Evolutionary conservation across 108 stramenopile species (phyloP).

Genomic region (Fragilariopsis cylindrus): DNA sequence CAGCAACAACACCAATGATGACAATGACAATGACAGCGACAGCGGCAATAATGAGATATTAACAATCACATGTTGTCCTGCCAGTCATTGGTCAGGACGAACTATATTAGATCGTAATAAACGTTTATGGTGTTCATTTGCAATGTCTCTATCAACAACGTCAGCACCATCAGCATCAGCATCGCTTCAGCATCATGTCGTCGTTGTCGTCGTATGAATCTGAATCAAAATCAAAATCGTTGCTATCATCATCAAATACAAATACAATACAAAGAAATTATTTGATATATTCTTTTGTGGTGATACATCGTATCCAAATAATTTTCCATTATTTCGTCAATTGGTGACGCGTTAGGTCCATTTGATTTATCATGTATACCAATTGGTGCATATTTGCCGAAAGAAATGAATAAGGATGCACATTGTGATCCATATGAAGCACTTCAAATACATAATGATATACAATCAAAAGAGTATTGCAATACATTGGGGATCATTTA

Average conservation of each 20-base stretch:
- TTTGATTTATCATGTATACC: slow-evolving; percentile 90
- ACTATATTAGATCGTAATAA: slow-evolving; percentile 85
- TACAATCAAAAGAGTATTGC: slow-evolving; percentile 62
- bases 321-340: slow-evolving; percentile 86
- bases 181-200: slow-evolving; percentile 11
- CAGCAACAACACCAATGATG: not conserved
- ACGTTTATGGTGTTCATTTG: slow-evolving; percentile 89
- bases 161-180: too few species aligned
- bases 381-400: slow-evolving; percentile 93
- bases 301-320: slow-evolving; percentile 28
- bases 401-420: slow-evolving; percentile 83
- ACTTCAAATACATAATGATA: slow-evolving; percentile 72
- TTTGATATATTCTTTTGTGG: slow-evolving; percentile 36
- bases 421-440: slow-evolving; percentile 91
- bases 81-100: slow-evolving; percentile 90
- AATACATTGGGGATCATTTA: slow-evolving; percentile 93
- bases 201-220: not conserved
- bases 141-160: slow-evolving; percentile 23
- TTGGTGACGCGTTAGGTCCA: slow-evolving; percentile 82
- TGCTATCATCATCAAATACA: not conserved
- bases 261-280: not conserved
- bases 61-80: slow-evolving; percentile 78
- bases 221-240: not conserved
- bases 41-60: slow-evolving; percentile 1
- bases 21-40: slow-evolving; percentile 5